Percentiles rank a stretch among this genome's conserved stretches.
These are phyloP conservation scores for Moringa oleifera DNA, from an alignment of 345 rosid species.

Conservation along the genomic window DNA sequence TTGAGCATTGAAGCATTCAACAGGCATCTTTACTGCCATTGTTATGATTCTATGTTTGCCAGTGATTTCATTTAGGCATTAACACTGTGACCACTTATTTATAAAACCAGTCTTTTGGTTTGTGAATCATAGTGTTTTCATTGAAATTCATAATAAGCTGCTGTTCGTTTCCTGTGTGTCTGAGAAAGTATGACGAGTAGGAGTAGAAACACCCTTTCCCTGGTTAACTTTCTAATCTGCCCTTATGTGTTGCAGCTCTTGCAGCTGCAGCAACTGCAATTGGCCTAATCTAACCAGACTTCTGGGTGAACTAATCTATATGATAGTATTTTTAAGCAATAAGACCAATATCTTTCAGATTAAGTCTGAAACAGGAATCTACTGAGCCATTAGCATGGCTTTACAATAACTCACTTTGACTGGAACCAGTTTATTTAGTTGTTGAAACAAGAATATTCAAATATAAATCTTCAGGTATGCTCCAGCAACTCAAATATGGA, in stretches of 20 bases:
- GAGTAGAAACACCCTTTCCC: not conserved
- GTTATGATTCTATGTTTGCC: not conserved
- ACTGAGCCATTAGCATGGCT: not conserved
- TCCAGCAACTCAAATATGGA: constrained; percentile 89
- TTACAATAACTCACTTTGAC: not conserved
- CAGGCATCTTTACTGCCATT: not conserved
- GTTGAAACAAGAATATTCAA: not conserved
- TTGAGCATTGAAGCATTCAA: not conserved
- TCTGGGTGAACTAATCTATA: not conserved
- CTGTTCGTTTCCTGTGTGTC: not conserved
- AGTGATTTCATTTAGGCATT: no score
- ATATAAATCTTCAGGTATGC: constrained; percentile 55
- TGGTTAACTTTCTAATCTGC: not conserved
- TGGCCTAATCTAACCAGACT: no score
- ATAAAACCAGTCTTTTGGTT: not conserved
- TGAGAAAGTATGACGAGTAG: not conserved
- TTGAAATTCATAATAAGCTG: no score
- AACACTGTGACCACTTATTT: no score
- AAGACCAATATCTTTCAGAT: not conserved
- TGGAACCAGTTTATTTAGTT: constrained; percentile 4
- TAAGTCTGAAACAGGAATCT: not conserved
- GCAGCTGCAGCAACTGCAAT: not conserved
- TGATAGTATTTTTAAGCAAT: not conserved
- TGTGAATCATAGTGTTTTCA: no score
- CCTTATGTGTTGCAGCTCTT: no score